Conservation (phyloP, 306 rosid genomes). For the Macrotyloma uniflorum region DNA sequence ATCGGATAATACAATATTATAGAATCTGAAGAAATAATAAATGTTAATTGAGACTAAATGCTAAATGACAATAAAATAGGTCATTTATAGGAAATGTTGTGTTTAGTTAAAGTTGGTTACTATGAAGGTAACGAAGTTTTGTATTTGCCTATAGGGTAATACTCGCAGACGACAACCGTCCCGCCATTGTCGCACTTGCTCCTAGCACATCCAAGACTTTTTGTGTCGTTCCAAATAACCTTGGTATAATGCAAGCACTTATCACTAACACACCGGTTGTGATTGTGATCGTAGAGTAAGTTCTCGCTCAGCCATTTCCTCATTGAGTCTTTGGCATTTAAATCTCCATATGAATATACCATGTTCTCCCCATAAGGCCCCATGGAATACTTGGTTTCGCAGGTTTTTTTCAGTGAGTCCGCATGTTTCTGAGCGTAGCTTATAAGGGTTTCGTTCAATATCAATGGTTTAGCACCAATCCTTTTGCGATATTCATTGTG, state of each 20-base stretch:
- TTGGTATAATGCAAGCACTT: conserved; percentile 52
- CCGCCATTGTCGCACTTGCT: conserved; percentile 39
- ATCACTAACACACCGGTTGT: conserved; percentile 10
- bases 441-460: conserved; percentile 40
- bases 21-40: no score
- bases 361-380: conserved; percentile 52
- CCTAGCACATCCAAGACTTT: conserved; percentile 44
- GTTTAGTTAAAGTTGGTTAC: no score
- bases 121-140: not conserved
- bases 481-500: conserved; percentile 48
- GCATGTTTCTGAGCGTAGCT: conserved; percentile 39
- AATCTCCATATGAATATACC: not conserved
- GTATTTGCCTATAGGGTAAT: conserved; percentile 13
- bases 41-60: no score
- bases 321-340: conserved; percentile 8
- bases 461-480: conserved; percentile 44
- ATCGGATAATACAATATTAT: no score
- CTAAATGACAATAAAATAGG: no score
- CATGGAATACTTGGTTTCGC: conserved; percentile 34
- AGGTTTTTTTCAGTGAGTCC: not conserved
- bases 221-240: conserved; percentile 26
- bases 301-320: conserved; percentile 45
- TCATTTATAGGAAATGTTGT: no score
- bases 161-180: conserved; percentile 36
- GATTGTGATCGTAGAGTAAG: conserved; percentile 12